Evolutionary conservation across 257 asterid genomes (phyloP).

Genomic region (Petunia secreta): DNA sequence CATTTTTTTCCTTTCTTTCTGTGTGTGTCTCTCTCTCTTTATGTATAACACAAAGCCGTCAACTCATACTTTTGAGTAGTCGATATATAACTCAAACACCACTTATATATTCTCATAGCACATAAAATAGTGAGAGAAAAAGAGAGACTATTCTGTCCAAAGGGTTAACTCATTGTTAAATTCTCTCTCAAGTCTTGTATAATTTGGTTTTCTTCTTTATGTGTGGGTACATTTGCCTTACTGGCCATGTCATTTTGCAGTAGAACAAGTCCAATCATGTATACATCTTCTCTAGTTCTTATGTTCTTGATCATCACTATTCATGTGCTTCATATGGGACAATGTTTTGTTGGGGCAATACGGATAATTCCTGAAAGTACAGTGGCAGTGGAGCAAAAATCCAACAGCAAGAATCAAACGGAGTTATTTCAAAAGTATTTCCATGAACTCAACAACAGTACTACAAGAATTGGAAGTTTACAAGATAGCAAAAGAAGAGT

Average conservation of each 20-base stretch:
- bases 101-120: neutral
- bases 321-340: slow-evolving; percentile 42
- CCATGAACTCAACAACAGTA: slow-evolving; percentile 34
- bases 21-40: slow-evolving; percentile 30
- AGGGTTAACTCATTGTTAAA: neutral
- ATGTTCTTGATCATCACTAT: slow-evolving; percentile 36
- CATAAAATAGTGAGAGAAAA: neutral
- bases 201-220: slow-evolving; percentile 33
- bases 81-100: slow-evolving; percentile 13
- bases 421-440: slow-evolving; percentile 48
- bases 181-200: no score
- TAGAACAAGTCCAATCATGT: slow-evolving; percentile 31
- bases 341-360: slow-evolving; percentile 51
- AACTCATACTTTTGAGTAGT: slow-evolving; percentile 42
- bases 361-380: slow-evolving; percentile 48
- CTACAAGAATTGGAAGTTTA: slow-evolving; percentile 43
- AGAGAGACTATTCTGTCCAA: neutral
- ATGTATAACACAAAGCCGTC: slow-evolving; percentile 51
- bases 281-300: slow-evolving; percentile 30
- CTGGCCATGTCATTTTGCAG: slow-evolving; percentile 66
- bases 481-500: slow-evolving; percentile 62
- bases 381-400: slow-evolving; percentile 30
- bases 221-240: slow-evolving; percentile 45
- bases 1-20: slow-evolving; percentile 42
- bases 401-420: slow-evolving; percentile 38